Base-by-base conservation (phyloP, 2,329 filamentous ascomycete species). In the Phialemoniopsis sp. region DNA sequence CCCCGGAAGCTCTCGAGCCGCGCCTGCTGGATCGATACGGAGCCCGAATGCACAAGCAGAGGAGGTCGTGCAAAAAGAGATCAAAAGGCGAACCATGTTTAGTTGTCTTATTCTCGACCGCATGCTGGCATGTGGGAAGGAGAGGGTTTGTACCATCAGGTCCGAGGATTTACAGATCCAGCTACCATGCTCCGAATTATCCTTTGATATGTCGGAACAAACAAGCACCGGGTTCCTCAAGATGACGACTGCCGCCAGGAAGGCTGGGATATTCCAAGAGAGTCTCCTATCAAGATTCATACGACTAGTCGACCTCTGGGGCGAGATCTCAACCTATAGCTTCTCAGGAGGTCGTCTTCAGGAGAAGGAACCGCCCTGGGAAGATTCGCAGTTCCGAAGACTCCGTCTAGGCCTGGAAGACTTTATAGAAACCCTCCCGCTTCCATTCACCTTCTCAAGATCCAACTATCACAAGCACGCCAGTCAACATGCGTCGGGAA, bases 31-130 rank as follows among this genome's bases (percentile, higher is more conserved):
- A n/a, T n/a, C n/a, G n/a, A n/a, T n/a, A n/a, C 18, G 29, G 12
- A 29, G 37, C 12, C 21, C 37, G 13, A 19, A 19, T 8, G 16
- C 31, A 13, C 3, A 16, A n/a, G 13, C 30, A 13, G 60, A 56
- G 28, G 58, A 65, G 13, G 72, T 76, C 34, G 74, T 83, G 16
- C 64, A 74, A 29, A 78, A 77, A 41, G 85, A 89, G 56, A 73
- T 82, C 12, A 68, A 73, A 43, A 70, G 85, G 18, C 74, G 85
- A 7, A 87, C 84, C 1, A 85, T 87, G 66, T 88, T 84, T 66
- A 86, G 83, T 49, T 87, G 83, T 51, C 80, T 85, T 42, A 80
- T 87, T 37, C 67, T 89, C 48, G 85, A 89, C 54, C 76, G 82
- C 4, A 77, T 87, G 57, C 63, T 87, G 17, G 76, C 80, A 29